Evolutionary conservation across 108 stramenopile species (phyloP).

Genomic region (Licmophora abbreviata): DNA sequence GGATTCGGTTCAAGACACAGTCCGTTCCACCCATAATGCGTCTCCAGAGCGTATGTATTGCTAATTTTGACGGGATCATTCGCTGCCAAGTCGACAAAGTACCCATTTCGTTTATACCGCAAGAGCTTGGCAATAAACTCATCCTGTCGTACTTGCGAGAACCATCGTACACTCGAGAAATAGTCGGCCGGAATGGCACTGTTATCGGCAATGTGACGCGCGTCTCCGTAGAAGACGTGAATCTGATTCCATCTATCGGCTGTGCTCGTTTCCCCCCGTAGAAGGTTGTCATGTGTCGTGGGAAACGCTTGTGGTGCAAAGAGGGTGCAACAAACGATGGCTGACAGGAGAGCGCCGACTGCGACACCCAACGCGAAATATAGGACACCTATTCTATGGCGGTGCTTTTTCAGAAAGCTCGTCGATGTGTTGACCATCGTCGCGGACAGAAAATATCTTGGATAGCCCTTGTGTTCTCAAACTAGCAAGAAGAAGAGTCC

Average conservation of each 20-base stretch:
- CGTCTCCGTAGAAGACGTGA: slow-evolving; percentile 14
- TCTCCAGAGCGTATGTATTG: slow-evolving; percentile 21
- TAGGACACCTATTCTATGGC: not conserved
- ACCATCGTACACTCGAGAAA: slow-evolving; percentile 9
- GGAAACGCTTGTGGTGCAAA: not conserved
- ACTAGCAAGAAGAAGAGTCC: too few relatives aligned
- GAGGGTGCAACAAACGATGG: not conserved
- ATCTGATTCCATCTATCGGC: slow-evolving; percentile 12
- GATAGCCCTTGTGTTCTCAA: too few relatives aligned
- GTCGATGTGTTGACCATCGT: too few relatives aligned
- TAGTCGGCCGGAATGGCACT: slow-evolving; percentile 6
- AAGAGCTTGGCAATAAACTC: slow-evolving; percentile 10
- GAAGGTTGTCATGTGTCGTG: not conserved
- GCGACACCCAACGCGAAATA: not conserved
- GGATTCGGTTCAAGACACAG: slow-evolving; percentile 19
- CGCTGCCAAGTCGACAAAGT: slow-evolving; percentile 35
- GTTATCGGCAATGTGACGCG: not conserved
- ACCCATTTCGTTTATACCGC: slow-evolving; percentile 18
- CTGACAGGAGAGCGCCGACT: not conserved
- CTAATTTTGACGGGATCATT: slow-evolving; percentile 23
- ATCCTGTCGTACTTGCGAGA: slow-evolving; percentile 23
- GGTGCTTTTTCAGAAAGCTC: not conserved
- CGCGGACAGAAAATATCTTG: too few relatives aligned
- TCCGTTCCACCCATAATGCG: slow-evolving; percentile 7
- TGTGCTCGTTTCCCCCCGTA: not conserved